phyloP scores from a whole-genome alignment of 257 asterid species.

The Nicotiana noctiflora region DNA sequence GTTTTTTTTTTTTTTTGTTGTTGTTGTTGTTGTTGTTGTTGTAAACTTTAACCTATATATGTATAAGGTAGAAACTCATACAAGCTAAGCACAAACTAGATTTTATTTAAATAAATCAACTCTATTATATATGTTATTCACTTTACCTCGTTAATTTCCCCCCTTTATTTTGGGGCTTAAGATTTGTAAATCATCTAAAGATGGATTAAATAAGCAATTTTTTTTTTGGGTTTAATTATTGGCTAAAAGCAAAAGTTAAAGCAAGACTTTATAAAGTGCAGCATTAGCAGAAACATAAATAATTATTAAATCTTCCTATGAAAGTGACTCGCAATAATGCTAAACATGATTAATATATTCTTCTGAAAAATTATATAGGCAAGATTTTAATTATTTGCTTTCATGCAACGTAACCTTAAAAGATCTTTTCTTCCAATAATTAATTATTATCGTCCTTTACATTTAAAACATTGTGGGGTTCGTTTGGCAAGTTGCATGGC shows the following conservation, averaged over 20 bases:
- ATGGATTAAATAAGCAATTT: background rate
- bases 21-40: no score
- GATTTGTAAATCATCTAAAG: background rate
- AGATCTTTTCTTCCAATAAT: background rate
- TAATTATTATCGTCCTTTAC: background rate
- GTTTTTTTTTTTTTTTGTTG: no score
- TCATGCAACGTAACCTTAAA: conserved; percentile 15
- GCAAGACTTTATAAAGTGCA: background rate
- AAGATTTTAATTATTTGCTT: background rate
- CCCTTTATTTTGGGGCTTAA: background rate
- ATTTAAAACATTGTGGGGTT: background rate
- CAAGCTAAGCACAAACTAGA: background rate
- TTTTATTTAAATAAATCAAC: background rate
- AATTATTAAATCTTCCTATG: background rate
- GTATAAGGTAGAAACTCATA: no score
- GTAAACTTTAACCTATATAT: no score
- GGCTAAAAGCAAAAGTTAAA: background rate
- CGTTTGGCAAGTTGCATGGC: background rate
- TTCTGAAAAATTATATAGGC: background rate
- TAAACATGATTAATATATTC: background rate
- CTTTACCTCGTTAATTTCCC: background rate
- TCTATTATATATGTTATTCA: background rate
- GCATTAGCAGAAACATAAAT: background rate
- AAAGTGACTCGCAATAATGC: background rate
- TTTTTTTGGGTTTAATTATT: background rate